These are phyloP conservation scores for Raffaelea arxii DNA, from an alignment of 2,329 filamentous ascomycete species.

Conservation along the genomic window DNA sequence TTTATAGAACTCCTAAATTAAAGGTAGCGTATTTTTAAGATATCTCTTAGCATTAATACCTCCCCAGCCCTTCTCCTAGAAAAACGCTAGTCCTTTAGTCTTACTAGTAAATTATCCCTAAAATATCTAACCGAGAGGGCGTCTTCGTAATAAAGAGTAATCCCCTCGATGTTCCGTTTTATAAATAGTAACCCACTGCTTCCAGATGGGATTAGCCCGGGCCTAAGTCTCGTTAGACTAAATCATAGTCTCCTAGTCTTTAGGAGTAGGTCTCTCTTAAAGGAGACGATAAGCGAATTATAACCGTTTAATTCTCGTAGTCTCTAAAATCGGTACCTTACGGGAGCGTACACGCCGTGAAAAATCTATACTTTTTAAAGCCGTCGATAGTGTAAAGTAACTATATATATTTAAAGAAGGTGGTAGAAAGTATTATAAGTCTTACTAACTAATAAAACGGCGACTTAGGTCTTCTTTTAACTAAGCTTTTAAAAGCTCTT, in stretches of 20 bases:
- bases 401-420: background rate
- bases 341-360: background rate
- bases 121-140: background rate
- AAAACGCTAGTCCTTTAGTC: background rate
- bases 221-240: constrained; percentile 1
- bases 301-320: background rate
- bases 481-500: background rate
- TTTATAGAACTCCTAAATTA: background rate
- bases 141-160: background rate
- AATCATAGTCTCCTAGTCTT: background rate
- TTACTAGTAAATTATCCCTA: background rate
- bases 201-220: background rate
- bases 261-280: background rate
- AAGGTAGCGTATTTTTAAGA: background rate
- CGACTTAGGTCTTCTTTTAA: background rate
- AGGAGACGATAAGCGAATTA: background rate
- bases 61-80: background rate
- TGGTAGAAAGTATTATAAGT: background rate
- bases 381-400: background rate
- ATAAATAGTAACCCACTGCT: background rate
- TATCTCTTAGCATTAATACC: background rate
- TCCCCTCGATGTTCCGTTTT: background rate
- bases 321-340: background rate
- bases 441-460: background rate
- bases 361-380: background rate